phyloP scores from a whole-genome alignment of 306 rosid species.

The Delonix regia region DNA sequence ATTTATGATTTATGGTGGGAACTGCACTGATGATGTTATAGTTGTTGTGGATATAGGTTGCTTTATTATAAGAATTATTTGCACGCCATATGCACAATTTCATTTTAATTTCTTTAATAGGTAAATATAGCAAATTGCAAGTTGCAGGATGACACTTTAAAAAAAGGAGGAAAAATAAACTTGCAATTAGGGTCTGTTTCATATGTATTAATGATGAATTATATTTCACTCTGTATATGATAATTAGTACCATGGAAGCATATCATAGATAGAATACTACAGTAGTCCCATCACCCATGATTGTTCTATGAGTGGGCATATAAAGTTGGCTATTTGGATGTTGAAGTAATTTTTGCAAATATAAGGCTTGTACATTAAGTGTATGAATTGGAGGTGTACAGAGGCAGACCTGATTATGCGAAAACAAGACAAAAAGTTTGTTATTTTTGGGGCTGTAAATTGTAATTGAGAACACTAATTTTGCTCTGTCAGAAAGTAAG shows the following conservation, averaged over 20 bases:
- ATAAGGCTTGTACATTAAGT: no score
- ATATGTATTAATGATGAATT: background rate
- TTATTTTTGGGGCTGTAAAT: conserved; percentile 10
- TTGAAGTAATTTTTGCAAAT: background rate
- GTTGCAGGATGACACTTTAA: background rate
- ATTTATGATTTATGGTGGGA: background rate
- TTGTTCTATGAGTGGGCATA: background rate
- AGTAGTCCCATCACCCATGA: background rate
- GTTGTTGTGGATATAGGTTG: background rate
- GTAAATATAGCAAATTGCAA: background rate
- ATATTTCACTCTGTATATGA: background rate
- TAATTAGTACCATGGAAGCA: background rate
- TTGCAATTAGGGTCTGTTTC: background rate
- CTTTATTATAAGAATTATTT: background rate
- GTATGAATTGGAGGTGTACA: no score
- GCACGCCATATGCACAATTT: background rate
- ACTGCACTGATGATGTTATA: conserved; percentile 4
- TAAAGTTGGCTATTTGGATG: background rate
- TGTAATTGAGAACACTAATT: conserved; percentile 1
- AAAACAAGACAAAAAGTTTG: background rate
- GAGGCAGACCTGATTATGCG: conserved; percentile 16
- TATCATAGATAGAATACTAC: background rate
- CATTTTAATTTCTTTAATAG: background rate
- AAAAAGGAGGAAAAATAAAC: background rate
- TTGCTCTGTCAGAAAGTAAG: background rate